These are phyloP conservation scores for Knufia fluminis DNA, from an alignment of 2,329 filamentous ascomycete species.

Conservation along the genomic window DNA sequence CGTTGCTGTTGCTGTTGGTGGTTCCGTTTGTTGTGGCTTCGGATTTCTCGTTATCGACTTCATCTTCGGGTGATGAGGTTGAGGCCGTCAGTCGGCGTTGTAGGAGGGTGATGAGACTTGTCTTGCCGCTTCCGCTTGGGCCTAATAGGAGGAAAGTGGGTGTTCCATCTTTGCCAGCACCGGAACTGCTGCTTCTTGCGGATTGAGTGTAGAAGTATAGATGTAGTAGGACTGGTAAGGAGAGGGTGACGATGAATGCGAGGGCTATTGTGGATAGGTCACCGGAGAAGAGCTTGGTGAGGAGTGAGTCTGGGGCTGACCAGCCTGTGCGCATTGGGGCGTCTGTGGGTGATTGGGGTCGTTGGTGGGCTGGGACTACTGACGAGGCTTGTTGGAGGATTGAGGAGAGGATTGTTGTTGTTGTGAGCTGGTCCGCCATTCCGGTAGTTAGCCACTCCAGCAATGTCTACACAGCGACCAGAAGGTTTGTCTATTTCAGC, in stretches of 20 bases:
- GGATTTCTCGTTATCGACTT: not conserved
- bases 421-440: not conserved
- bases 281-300: constrained; percentile 36
- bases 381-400: not conserved
- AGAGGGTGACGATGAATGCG: constrained; percentile 60
- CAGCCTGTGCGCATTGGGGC: constrained; percentile 24
- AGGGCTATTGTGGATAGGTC: constrained; percentile 47
- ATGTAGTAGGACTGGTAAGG: constrained; percentile 71
- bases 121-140: constrained; percentile 78
- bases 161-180: not conserved
- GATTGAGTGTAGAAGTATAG: constrained; percentile 58
- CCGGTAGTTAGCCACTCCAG: too few relatives aligned
- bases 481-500: too few relatives aligned
- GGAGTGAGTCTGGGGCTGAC: constrained; percentile 30
- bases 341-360: not conserved
- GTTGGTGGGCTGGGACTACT: not conserved
- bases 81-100: not conserved
- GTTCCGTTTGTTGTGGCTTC: constrained; percentile 28
- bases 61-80: not conserved
- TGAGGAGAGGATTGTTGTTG: not conserved
- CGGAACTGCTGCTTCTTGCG: constrained; percentile 51
- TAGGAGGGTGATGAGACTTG: constrained; percentile 51
- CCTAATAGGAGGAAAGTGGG: constrained; percentile 75
- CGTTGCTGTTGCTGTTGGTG: constrained; percentile 38
- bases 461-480: too few relatives aligned